Evolutionary conservation across 345 rosid species (phyloP).

Genomic region (Ricinus communis): DNA sequence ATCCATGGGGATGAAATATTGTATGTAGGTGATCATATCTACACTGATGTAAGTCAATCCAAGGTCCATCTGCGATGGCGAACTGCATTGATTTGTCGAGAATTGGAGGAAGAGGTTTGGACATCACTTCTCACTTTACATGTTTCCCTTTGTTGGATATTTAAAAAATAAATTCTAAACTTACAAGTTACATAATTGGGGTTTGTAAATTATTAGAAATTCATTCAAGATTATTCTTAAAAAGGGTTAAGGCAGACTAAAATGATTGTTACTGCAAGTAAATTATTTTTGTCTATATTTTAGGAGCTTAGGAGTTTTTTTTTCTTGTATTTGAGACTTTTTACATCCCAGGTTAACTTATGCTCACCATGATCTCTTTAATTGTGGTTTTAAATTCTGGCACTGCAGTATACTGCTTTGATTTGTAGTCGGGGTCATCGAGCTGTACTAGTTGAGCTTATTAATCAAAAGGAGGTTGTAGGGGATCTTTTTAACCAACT

Average conservation of each 20-base stretch:
- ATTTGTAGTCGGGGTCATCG: conserved; percentile 64
- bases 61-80: conserved; percentile 94
- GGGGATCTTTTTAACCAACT: conserved; percentile 96
- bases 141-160: too few species aligned
- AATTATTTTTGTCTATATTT: too few species aligned
- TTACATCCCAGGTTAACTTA: background rate
- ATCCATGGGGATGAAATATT: conserved; percentile 94
- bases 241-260: background rate
- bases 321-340: background rate
- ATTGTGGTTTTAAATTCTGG: conserved; percentile 7
- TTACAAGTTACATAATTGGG: background rate
- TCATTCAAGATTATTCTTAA: background rate
- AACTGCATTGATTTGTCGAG: conserved; percentile 90
- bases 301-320: background rate
- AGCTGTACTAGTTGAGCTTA: conserved; percentile 69
- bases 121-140: conserved; percentile 7
- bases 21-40: conserved; percentile 94
- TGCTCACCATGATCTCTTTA: conserved; percentile 12
- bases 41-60: conserved; percentile 94
- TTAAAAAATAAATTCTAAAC: background rate
- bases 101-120: conserved; percentile 87
- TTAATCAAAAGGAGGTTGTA: conserved; percentile 82
- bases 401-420: conserved; percentile 76
- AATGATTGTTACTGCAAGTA: too few species aligned
- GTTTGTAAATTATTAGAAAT: background rate